Evolutionary conservation across 495 filamentous ascomycete genomes (phyloP).

Genomic region (Xylaria flabelliformis): DNA sequence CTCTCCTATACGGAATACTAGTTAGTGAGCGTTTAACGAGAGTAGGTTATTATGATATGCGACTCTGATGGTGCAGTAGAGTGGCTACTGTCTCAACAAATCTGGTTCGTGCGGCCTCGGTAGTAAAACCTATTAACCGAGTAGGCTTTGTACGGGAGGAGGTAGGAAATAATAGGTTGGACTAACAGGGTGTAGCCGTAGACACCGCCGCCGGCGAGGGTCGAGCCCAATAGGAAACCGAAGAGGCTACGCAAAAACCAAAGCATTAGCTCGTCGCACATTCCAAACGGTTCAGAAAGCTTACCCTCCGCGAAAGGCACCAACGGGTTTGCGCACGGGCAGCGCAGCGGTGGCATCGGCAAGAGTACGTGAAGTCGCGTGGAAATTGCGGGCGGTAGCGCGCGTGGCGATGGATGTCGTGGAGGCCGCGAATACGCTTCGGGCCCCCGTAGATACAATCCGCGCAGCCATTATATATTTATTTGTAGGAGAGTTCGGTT

Average conservation of each 20-base stretch:
- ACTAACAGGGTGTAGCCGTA: conserved; percentile 83
- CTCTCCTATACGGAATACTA: conserved; percentile 52
- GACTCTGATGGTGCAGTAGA: neutral
- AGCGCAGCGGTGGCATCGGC: conserved; percentile 53
- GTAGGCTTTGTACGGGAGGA: too few species aligned
- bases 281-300: conserved; percentile 38
- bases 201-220: conserved; percentile 76
- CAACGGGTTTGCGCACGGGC: conserved; percentile 80
- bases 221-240: conserved; percentile 89
- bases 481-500: conserved; percentile 25
- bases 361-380: conserved; percentile 54
- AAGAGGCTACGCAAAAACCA: conserved; percentile 66
- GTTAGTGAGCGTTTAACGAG: conserved; percentile 3
- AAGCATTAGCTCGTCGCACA: conserved; percentile 21
- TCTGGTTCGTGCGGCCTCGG: neutral
- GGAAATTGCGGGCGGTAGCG: conserved; percentile 44
- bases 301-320: conserved; percentile 92
- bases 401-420: conserved; percentile 31
- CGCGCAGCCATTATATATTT: conserved; percentile 53
- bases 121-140: neutral
- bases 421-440: conserved; percentile 39
- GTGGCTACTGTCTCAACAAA: neutral
- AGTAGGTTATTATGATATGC: neutral
- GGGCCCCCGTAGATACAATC: conserved; percentile 46
- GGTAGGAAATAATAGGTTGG: neutral